Evolutionary conservation across 176 grass and related monocot species (phyloP), one percentile per base, ranked within the genome.

Genomic region (Oryza meridionalis): DNA sequence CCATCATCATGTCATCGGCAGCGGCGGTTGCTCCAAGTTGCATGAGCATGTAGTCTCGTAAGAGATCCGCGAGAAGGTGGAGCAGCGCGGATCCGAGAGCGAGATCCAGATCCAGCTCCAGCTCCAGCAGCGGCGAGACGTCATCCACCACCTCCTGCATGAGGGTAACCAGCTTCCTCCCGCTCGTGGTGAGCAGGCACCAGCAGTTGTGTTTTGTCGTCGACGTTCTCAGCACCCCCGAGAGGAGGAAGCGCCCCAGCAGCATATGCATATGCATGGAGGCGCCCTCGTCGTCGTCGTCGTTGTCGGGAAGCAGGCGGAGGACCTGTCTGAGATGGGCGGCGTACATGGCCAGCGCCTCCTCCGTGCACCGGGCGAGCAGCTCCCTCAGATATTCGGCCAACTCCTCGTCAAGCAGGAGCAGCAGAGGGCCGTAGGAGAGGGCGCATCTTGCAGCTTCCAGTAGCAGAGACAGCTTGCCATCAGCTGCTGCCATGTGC

Each of bases 111-210:
- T 27, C 29, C 29, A 31, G 29, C 29, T 27, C 29, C 29, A 31
- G 29, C 29, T 47, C 21, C 27, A 77, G 53, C 82, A 90, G 22
- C 0, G 86, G 88, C 65, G 83, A 69, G 0, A 90, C 61, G 44
- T 84, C 86, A 62, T 90, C 76, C 43, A 88, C 82, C 24, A 84
- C 65, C 16, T 81, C 91, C 86, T 88, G 67, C 21, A 35, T n/a
- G 40, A 93, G 79, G 6, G 82, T 90, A 19, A 72, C 44, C 13
- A 88, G 64, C 37, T 90, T 90, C 68, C 88, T 90, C 43, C 88
- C 91, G 16, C 88, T 88, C 75, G 45, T 79, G 9, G 88, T 90
- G 0, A 93, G 91, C 61, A 93, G 53, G 85, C 78, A 88, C 81
- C 78, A 88, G 31, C 25, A n/a, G 38, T 7, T 7, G 7, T 40